Evolutionary conservation across 495 filamentous ascomycete genomes (phyloP), one percentile per base, ranked within the genome.

Genomic region (Aspergillus carlsbadensis): DNA sequence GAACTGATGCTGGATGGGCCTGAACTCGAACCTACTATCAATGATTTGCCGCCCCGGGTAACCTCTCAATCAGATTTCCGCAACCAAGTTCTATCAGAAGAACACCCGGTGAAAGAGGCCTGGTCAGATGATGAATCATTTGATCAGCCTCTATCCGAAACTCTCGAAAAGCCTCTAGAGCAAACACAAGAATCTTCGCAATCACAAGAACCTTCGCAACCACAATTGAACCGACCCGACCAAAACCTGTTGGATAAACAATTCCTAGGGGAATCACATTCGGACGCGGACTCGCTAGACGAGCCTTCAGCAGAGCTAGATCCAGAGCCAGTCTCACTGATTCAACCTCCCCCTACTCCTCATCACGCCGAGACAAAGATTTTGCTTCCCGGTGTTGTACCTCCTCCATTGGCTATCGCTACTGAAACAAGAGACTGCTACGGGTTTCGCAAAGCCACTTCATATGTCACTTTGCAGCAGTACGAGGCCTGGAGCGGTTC

Each of bases 361-460:
- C 67, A 29, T 14, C 37, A 67, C n/a, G 60, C 67, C 54, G 70
- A 74, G 47, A 67, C 70, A n/a, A 74, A 72, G 39, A 68, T 75
- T 6, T 63, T 72, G 48, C 68, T 70, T 60, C 76, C 77, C 34
- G 78, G 78, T 41, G 63, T 61, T 26, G 69, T 76, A 29, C 75
- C 65, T 7, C 76, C 70, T 6, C 66, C 64, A n/a, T 58, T 77
- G 36, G 50, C 63, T 22, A 56, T 61, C 43, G 67, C 61, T 45
- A 71, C 64, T 18, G 67, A 68, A 5, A 64, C 58, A 57, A 84
- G 90, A n/a, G 92, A 96, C 70, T 83, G 87, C 22, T 94, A 96
- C 67, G 94, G 94, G 2, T 98, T 98, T 65, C 85, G 87, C 17
- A 98, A 96, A 71, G 82, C 84, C n/a, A 91, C 79, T 10, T 84